phyloP scores from a whole-genome alignment of 805 yeast species.

The Saccharomyces jurei region DNA sequence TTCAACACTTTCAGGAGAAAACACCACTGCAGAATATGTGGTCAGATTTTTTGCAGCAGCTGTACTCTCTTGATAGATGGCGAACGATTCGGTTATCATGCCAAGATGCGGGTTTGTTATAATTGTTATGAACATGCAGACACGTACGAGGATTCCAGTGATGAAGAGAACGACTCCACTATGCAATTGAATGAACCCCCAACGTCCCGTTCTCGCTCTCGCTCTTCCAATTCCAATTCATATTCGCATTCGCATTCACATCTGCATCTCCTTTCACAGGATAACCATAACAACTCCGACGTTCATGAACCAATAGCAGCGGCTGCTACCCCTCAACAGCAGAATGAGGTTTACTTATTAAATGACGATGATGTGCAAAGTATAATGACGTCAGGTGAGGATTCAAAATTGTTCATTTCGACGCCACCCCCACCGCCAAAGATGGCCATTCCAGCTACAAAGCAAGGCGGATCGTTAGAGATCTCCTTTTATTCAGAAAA shows the following conservation, averaged over 20 bases:
- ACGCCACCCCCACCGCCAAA: constrained; percentile 55
- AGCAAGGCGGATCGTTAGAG: constrained; percentile 72
- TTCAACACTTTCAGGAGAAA: constrained; percentile 83
- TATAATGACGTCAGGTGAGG: constrained; percentile 28
- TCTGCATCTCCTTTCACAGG: constrained; percentile 2
- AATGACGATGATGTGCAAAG: constrained; percentile 31
- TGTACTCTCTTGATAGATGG: constrained; percentile 74
- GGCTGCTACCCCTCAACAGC: constrained; percentile 3
- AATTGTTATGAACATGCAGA: constrained; percentile 58
- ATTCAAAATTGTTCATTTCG: constrained; percentile 29
- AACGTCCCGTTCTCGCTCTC: not conserved
- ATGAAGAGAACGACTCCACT: constrained; percentile 35
- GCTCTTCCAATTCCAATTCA: not conserved
- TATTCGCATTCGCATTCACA: not conserved
- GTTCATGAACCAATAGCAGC: constrained; percentile 1
- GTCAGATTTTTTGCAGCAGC: constrained; percentile 82
- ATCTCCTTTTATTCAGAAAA: constrained; percentile 37
- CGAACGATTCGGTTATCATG: constrained; percentile 46
- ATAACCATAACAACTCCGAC: not conserved
- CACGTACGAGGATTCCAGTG: constrained; percentile 67
- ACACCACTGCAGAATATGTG: constrained; percentile 94
- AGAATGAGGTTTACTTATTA: constrained; percentile 18
- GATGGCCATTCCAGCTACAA: constrained; percentile 76
- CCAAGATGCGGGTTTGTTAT: constrained; percentile 63
- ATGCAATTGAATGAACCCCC: constrained; percentile 7